These are phyloP conservation scores for Aspergillus asperescens DNA, from an alignment of 495 filamentous ascomycete species.

Conservation along the genomic window DNA sequence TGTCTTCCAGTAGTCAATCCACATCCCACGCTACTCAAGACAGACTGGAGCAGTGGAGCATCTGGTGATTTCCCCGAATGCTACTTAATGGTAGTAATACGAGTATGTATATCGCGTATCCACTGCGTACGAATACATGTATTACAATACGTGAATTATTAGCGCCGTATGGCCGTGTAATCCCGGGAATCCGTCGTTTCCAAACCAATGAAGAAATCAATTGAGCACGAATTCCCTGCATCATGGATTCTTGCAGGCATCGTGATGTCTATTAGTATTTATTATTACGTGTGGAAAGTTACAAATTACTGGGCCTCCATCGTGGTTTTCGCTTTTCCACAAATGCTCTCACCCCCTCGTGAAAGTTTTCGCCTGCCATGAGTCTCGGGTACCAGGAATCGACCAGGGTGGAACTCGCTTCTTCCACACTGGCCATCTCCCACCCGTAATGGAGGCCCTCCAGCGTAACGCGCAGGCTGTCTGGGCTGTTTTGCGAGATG, in stretches of 20 bases:
- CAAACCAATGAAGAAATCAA: background rate
- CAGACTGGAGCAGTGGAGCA: too few relatives aligned
- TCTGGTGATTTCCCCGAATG: too few relatives aligned
- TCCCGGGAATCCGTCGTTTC: too few relatives aligned
- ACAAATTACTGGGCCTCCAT: constrained; percentile 69
- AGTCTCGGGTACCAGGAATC: constrained; percentile 56
- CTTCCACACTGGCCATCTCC: constrained; percentile 60
- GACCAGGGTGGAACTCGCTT: constrained; percentile 53
- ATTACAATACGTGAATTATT: too few relatives aligned
- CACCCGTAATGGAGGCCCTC: constrained; percentile 62
- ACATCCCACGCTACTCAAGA: background rate
- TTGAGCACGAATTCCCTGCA: background rate
- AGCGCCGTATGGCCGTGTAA: too few relatives aligned
- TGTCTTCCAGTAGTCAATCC: too few relatives aligned
- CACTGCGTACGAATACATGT: too few relatives aligned
- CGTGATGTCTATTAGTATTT: background rate
- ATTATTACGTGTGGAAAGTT: background rate
- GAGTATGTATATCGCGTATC: too few relatives aligned
- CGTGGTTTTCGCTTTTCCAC: constrained; percentile 67
- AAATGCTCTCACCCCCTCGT: constrained; percentile 73
- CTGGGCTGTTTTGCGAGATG: constrained; percentile 53
- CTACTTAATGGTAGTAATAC: too few relatives aligned
- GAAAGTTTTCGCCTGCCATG: constrained; percentile 65
- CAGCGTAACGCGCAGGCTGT: constrained; percentile 61
- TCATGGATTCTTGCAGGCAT: background rate